phyloP scores from a whole-genome alignment of 2,329 filamentous ascomycete genomes.

The Phialophora chinensis region DNA sequence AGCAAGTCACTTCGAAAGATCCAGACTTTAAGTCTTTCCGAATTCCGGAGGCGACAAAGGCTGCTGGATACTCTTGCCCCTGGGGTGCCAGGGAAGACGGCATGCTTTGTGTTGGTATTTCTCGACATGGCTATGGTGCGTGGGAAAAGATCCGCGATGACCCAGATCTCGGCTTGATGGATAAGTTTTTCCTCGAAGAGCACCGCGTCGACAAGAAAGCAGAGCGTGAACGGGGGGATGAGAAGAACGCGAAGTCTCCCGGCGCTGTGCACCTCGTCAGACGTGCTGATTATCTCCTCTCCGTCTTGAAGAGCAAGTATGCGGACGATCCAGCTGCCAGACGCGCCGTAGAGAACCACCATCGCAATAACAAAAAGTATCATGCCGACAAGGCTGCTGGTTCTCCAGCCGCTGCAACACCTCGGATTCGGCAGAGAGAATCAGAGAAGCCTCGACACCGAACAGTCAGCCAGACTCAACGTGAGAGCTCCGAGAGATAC shows the following conservation, averaged over 20 bases:
- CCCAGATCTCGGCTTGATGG: constrained; percentile 77
- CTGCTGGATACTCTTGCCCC: constrained; percentile 84
- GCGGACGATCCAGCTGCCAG: constrained; percentile 72
- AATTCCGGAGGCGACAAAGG: constrained; percentile 88
- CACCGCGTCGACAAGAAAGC: constrained; percentile 98
- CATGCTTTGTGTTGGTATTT: constrained; percentile 94
- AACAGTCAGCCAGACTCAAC: constrained; percentile 48
- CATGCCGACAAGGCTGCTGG: constrained; percentile 39
- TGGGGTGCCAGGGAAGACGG: constrained; percentile 95
- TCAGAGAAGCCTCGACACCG: constrained; percentile 50
- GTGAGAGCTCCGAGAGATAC: constrained; percentile 52
- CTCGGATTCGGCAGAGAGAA: constrained; percentile 52
- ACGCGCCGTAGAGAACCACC: constrained; percentile 86
- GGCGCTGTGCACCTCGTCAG: constrained; percentile 97
- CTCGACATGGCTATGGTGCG: constrained; percentile 90
- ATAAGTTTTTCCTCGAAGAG: constrained; percentile 96
- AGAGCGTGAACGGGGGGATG: constrained; percentile 76
- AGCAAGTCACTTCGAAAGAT: constrained; percentile 69
- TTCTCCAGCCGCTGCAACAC: constrained; percentile 52
- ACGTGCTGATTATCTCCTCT: constrained; percentile 90
- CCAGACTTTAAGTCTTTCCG: constrained; percentile 78
- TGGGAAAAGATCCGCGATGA: constrained; percentile 96
- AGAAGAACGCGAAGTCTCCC: constrained; percentile 73
- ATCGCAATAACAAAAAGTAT: constrained; percentile 87
- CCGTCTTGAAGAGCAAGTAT: constrained; percentile 88